phyloP scores from a whole-genome alignment of 306 rosid species.

The Castanea mollissima region DNA sequence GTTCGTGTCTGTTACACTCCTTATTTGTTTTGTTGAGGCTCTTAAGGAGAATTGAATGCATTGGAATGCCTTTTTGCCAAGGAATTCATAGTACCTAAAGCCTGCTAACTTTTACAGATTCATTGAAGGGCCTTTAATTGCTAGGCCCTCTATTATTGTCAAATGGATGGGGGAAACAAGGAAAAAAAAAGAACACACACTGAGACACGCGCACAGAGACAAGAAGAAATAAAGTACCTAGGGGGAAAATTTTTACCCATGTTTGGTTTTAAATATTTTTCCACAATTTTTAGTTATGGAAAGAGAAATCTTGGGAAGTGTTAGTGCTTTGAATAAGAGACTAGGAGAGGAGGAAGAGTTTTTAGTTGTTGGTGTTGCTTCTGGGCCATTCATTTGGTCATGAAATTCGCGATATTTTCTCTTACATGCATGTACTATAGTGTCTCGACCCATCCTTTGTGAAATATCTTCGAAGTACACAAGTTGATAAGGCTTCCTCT shows the following conservation, averaged over 20 bases:
- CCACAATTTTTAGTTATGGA: neutral
- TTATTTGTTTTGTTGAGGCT: conserved; percentile 31
- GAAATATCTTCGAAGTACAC: conserved; percentile 47
- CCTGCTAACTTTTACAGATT: conserved; percentile 65
- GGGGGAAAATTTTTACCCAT: neutral
- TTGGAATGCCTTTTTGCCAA: conserved; percentile 34
- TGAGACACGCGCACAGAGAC: neutral
- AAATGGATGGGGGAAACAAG: neutral
- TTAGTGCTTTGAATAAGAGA: neutral
- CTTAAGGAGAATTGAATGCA: conserved; percentile 60
- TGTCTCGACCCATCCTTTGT: conserved; percentile 36
- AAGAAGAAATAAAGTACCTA: neutral
- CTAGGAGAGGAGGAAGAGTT: conserved; percentile 19
- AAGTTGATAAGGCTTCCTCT: conserved; percentile 36
- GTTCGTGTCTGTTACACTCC: conserved; percentile 26
- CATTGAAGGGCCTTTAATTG: conserved; percentile 60
- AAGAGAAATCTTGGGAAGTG: conserved; percentile 13
- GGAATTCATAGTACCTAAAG: conserved; percentile 63
- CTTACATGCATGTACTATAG: conserved; percentile 24
- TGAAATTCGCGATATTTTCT: conserved; percentile 11
- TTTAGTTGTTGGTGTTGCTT: conserved; percentile 33
- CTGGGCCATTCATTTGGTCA: conserved; percentile 50
- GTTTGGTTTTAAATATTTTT: neutral
- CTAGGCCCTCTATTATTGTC: conserved; percentile 61
- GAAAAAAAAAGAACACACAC: conserved; percentile 12